Conservation (phyloP, 306 rosid genomes). For the Rosa chinensis region DNA sequence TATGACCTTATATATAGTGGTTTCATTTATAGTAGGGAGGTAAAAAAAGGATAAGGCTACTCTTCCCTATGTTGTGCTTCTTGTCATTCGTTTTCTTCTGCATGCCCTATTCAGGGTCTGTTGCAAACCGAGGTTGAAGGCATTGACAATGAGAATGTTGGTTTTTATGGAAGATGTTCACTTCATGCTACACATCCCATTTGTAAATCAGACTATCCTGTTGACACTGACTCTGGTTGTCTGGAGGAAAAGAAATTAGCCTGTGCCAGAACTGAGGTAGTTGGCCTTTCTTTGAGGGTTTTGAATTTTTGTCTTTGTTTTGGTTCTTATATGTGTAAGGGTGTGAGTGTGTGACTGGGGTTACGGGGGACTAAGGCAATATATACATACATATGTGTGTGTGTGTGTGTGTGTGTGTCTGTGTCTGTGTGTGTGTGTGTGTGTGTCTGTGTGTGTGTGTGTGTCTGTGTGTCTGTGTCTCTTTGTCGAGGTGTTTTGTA, state of each 20-base stretch:
- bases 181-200: slow-evolving; percentile 49
- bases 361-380: neutral
- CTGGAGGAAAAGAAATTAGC: slow-evolving; percentile 38
- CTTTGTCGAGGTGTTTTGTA: neutral
- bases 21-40: neutral
- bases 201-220: slow-evolving; percentile 30
- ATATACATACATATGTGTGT: too few relatives aligned
- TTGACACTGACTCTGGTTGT: slow-evolving; percentile 27
- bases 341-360: neutral
- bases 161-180: slow-evolving; percentile 60
- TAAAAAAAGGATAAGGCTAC: neutral
- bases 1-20: neutral
- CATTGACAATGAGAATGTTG: slow-evolving; percentile 48
- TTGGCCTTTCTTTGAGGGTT: slow-evolving; percentile 4
- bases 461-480: too few relatives aligned
- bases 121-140: slow-evolving; percentile 71
- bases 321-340: neutral
- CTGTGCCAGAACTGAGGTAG: slow-evolving; percentile 66
- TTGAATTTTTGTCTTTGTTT: neutral
- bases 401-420: too few relatives aligned
- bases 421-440: too few relatives aligned
- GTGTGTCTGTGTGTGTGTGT: too few relatives aligned
- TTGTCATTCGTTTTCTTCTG: slow-evolving; percentile 8
- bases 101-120: slow-evolving; percentile 42
- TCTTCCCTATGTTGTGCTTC: neutral